Percentiles rank a stretch among this genome's conserved stretches.
phyloP scores from a whole-genome alignment of 306 rosid species.

The Glycyrrhiza uralensis region DNA sequence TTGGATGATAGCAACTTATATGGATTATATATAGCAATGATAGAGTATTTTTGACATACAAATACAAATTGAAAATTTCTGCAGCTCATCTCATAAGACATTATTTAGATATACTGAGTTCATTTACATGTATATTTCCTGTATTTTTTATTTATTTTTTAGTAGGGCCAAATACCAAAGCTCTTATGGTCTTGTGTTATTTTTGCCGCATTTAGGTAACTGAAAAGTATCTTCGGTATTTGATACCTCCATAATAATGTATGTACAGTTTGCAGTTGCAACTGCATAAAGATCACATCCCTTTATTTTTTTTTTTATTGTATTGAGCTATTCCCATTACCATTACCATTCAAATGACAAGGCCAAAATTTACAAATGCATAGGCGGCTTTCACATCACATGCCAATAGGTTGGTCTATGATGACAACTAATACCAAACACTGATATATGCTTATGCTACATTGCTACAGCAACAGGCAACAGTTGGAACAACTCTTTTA shows the following conservation, averaged over 20 bases:
- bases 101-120: slow-evolving; percentile 2
- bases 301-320: neutral
- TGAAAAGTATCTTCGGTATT: neutral
- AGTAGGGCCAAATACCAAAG: neutral
- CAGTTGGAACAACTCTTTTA: neutral
- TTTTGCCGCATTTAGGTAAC: neutral
- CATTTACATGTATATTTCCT: slow-evolving; percentile 23
- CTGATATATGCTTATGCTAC: too few species aligned
- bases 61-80: slow-evolving; percentile 3
- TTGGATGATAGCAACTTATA: slow-evolving; percentile 15
- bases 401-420: neutral
- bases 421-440: neutral
- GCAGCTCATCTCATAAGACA: neutral
- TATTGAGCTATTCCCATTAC: neutral
- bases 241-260: neutral
- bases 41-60: slow-evolving; percentile 7
- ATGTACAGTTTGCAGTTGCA: slow-evolving; percentile 18
- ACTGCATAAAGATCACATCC: neutral
- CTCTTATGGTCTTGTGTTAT: neutral
- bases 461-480: neutral
- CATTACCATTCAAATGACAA: neutral
- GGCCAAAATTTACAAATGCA: slow-evolving; percentile 2
- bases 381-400: neutral
- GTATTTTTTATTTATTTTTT: neutral
- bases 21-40: neutral